Conservation (phyloP, 495 filamentous ascomycete genomes). For the Aspergillus saccharolyticus region DNA sequence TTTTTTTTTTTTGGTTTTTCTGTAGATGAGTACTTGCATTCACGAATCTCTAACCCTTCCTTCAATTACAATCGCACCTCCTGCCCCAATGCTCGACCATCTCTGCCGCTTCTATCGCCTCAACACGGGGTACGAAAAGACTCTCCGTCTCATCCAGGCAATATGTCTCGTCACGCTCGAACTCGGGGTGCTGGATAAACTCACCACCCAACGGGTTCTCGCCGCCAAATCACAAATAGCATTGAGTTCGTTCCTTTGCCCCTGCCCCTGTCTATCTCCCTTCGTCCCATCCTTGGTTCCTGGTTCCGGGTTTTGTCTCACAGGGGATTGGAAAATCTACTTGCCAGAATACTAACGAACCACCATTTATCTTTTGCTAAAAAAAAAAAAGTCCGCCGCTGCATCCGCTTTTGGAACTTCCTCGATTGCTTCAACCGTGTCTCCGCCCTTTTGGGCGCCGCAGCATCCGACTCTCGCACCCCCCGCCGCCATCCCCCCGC, state of each 20-base stretch:
- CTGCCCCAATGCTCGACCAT: constrained; percentile 20
- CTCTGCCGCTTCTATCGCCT: constrained; percentile 35
- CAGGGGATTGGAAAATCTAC: no score
- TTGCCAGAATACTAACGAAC: neutral
- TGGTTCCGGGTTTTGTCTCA: no score
- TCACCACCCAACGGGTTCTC: constrained; percentile 21
- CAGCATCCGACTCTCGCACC: no score
- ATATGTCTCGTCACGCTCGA: constrained; percentile 44
- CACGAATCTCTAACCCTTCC: no score
- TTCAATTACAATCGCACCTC: no score
- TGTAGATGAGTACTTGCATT: no score
- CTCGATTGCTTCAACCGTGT: constrained; percentile 54
- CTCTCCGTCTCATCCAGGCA: constrained; percentile 56
- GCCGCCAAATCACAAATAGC: constrained; percentile 33
- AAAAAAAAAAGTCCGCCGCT: constrained; percentile 53
- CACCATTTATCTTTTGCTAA: no score
- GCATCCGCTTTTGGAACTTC: constrained; percentile 59
- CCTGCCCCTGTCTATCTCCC: neutral
- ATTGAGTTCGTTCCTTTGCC: constrained; percentile 25
- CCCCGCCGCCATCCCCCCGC: no score
- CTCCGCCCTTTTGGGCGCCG: constrained; percentile 26
- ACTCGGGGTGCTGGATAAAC: constrained; percentile 24
- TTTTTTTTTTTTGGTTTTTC: no score
- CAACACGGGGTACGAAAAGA: constrained; percentile 53
- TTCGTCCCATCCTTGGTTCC: no score